These are phyloP conservation scores for Plasmodium chabaudi DNA, from an alignment of 169 alveolate genomes.

Conservation along the genomic window DNA sequence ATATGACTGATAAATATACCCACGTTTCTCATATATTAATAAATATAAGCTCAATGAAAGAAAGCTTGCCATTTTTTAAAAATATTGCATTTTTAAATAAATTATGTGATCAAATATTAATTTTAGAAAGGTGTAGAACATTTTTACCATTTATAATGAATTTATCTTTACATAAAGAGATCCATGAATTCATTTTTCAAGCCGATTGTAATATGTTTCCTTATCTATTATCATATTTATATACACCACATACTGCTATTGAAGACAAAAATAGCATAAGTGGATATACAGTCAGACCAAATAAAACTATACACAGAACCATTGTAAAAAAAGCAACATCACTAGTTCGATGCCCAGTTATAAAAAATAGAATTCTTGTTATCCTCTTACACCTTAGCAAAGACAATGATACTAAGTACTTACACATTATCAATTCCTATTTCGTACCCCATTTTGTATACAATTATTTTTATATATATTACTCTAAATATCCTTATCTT, in stretches of 20 bases:
- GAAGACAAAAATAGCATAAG: neutral
- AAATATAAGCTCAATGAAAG: slow-evolving; percentile 48
- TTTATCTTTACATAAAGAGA: slow-evolving; percentile 15
- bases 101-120: slow-evolving; percentile 15
- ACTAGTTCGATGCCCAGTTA: slow-evolving; percentile 7
- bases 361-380: slow-evolving; percentile 29
- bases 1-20: slow-evolving; percentile 30
- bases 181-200: slow-evolving; percentile 20
- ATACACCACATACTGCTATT: neutral
- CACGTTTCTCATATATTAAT: slow-evolving; percentile 32
- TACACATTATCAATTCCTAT: neutral
- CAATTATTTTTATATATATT: neutral
- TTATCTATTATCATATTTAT: slow-evolving; percentile 11
- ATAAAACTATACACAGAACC: slow-evolving; percentile 6
- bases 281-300: too few relatives aligned
- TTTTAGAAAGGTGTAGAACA: slow-evolving; percentile 9
- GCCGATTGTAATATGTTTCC: slow-evolving; percentile 43
- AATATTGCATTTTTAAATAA: slow-evolving; percentile 22
- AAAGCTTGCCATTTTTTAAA: slow-evolving; percentile 36
- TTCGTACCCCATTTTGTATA: neutral
- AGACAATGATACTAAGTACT: slow-evolving; percentile 12
- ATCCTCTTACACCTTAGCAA: slow-evolving; percentile 8
- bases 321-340: slow-evolving; percentile 19
- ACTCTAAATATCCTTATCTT: neutral
- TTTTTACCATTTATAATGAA: slow-evolving; percentile 30